Base-by-base conservation (phyloP, 768 basidiomycete species). In the Chalciporus chontae region DNA sequence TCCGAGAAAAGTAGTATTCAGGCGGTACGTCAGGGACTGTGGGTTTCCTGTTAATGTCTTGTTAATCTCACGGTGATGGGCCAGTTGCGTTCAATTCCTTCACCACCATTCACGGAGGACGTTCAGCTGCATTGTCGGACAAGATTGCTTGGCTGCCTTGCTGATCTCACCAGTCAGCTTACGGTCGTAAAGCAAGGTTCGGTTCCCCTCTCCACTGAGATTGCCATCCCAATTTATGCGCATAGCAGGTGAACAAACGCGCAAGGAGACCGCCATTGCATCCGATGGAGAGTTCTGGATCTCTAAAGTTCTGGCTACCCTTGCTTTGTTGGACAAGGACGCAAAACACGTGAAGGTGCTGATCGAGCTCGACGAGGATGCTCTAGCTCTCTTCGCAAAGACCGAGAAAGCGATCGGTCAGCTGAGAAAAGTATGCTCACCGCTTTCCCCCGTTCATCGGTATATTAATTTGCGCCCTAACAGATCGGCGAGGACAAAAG, bases 271-370 rank as follows among this genome's bases (percentile, higher is more conserved):
- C 15, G 85, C 79, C 2, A 78, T 80, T 18, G 79, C 86, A 32
- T 77, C 81, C 7, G 79, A 89, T 50, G 90, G 90, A 24, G 77
- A 84, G 57, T 81, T 90, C 53, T 96, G 93, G 93, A 73, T 88
- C 8, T 75, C 81, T 3, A 81, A 81, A 60, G 78, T 81, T 9
- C 72, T 93, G 10, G 63, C 70, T 5, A 80, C 75, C 11, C 75
- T 89, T 48, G 69, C 72, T 42, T 50, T 61, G 40, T 63, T 94
- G 24, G 83, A 87, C 64, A 71, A 73, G 37, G 87, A 91, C 63
- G 62, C 65, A 26, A 92, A 90, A 61, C 88, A 92, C 53, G 77
- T 85, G 43, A 69, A 73, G 6, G 55, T 72, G 5, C 67, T 85
- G 1, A 66, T 68, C 8, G 77, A 82, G 8, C 56, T 73, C 3